Base-by-base conservation (phyloP, 192 early-diverging fungal species). In the Coemansia sp. region DNA sequence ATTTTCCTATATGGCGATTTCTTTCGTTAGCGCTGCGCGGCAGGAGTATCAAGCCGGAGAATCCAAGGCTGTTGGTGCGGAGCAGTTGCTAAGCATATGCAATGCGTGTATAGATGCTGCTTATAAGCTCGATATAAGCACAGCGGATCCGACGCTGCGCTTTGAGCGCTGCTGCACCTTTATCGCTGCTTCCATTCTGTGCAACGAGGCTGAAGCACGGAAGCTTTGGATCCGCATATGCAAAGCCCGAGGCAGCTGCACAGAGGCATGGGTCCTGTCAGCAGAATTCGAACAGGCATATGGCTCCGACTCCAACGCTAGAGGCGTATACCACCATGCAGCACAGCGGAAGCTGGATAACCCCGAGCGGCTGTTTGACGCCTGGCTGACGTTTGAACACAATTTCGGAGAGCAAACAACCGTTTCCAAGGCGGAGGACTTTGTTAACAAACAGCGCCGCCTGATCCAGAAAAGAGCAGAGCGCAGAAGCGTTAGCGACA, bases 261-360 rank as follows among this genome's bases (percentile, higher is more conserved):
- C 75, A 2, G 65, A 78, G 20, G 75, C 75, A 7, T 78, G 75
- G 75, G 29, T 78, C 17, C 50, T 68, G n/a, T 71, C 62, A 14
- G 75, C 69, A 14, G 69, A 68, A 13, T 78, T 78, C 59, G 75
- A 78, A 25, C 38, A 34, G 19, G 42, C 9, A 0, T 57, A 72
- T 14, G 75, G 65, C 4, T 54, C 75, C 0, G 54, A 23, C 13
- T 36, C 58, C 11, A 68, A 42, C 31, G 65, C 69, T 10, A 64
- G 75, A 28, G 64, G 58, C 27, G 62, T 78, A 6, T 78, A 65
- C 42, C 75, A 69, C 19, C 75, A 68, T 17, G 75, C 69, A n/a
- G 52, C 75, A 0, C 75, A 78, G 62, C 68, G 75, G 28, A 68
- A 37, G 47, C 69, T 78, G 7, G 75, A 78, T 42, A 62, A 67